Evolutionary conservation across 345 rosid genomes (phyloP).

Genomic region (Rhizophora apiculata): DNA sequence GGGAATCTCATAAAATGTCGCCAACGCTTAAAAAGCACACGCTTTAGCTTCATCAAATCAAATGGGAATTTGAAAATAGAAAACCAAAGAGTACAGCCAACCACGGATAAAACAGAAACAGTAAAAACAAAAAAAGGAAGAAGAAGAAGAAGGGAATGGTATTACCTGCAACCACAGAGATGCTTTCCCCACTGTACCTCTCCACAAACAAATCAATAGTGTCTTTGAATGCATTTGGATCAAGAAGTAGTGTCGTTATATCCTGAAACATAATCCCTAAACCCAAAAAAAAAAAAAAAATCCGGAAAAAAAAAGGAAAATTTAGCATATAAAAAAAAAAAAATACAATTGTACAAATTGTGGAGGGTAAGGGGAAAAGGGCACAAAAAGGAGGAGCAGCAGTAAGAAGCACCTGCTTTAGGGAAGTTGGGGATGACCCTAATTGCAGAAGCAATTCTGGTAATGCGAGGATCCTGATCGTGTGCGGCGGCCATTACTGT

Average conservation of each 20-base stretch:
- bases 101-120: background rate
- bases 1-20: no score
- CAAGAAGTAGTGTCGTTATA: conserved; percentile 78
- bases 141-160: background rate
- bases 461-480: conserved; percentile 56
- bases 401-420: conserved; percentile 55
- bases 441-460: conserved; percentile 59
- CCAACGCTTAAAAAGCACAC: no score
- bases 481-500: conserved; percentile 35
- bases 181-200: conserved; percentile 56
- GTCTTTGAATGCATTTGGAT: conserved; percentile 63
- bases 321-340: background rate
- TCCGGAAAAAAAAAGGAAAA: background rate
- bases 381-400: background rate
- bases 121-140: background rate
- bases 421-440: conserved; percentile 93
- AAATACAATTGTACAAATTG: background rate
- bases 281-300: background rate
- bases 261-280: conserved; percentile 90
- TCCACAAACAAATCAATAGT: conserved; percentile 85
- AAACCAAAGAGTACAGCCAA: background rate
- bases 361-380: background rate
- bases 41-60: no score
- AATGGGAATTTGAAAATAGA: no score
- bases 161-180: conserved; percentile 80